Evolutionary conservation across 192 early-diverging fungal genomes (phyloP).

Genomic region (Coemansia sp.): DNA sequence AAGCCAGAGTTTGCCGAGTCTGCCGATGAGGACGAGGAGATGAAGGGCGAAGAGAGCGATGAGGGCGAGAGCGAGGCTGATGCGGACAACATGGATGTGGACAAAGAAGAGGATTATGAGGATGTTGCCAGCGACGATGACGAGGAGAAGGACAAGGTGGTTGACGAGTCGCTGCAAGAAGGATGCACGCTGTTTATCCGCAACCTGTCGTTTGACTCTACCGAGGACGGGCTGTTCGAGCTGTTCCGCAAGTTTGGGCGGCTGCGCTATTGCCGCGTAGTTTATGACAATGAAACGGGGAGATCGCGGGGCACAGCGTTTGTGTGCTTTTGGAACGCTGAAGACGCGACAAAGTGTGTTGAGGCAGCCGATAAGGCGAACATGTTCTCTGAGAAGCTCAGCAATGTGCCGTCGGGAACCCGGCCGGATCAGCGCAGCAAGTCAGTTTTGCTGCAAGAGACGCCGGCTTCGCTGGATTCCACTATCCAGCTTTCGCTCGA

Average conservation of each 20-base stretch:
- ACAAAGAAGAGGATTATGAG: conserved; percentile 25
- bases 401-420: conserved; percentile 37
- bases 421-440: conserved; percentile 40
- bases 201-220: conserved; percentile 89
- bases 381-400: conserved; percentile 54
- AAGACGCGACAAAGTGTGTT: conserved; percentile 75
- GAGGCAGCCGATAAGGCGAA: conserved; percentile 66
- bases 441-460: conserved; percentile 56
- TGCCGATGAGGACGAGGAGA: conserved; percentile 12
- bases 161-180: conserved; percentile 58
- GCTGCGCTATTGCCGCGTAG: conserved; percentile 80
- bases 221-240: conserved; percentile 73
- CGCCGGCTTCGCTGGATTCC: conserved; percentile 25
- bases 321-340: conserved; percentile 76
- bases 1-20: conserved; percentile 28
- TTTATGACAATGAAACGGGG: conserved; percentile 79
- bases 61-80: conserved; percentile 27
- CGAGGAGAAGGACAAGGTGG: conserved; percentile 35
- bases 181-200: conserved; percentile 88
- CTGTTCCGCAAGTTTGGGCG: conserved; percentile 53
- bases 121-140: conserved; percentile 29
- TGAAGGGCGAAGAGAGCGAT: conserved; percentile 32
- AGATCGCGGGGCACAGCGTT: conserved; percentile 93
- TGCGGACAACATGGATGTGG: conserved; percentile 43
- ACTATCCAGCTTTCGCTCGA: conserved; percentile 66